Conservation (phyloP, 2,329 filamentous ascomycete species). For the Blastomyces gilchristii region DNA sequence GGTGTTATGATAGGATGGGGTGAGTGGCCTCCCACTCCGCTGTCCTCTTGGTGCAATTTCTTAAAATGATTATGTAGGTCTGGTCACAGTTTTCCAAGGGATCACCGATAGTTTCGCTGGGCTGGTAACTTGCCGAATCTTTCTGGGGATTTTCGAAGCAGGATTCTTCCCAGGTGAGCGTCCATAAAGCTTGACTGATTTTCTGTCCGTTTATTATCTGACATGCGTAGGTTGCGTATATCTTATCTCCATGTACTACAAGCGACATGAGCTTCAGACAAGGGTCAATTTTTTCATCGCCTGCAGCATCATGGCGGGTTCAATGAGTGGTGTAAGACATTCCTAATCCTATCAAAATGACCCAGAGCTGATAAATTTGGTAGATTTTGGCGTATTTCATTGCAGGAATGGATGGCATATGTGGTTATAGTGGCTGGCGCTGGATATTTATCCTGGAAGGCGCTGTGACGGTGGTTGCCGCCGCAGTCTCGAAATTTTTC, state of each 20-base stretch:
- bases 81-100: slow-evolving; percentile 37
- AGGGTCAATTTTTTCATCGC: slow-evolving; percentile 28
- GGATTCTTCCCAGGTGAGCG: slow-evolving; percentile 29
- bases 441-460: slow-evolving; percentile 45
- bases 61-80: slow-evolving; percentile 20
- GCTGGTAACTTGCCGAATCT: slow-evolving; percentile 28
- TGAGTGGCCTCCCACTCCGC: slow-evolving; percentile 12
- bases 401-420: slow-evolving; percentile 31
- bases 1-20: slow-evolving; percentile 36
- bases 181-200: neutral
- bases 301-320: slow-evolving; percentile 31
- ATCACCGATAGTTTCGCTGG: slow-evolving; percentile 33
- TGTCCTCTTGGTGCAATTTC: neutral
- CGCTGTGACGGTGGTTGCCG: slow-evolving; percentile 38
- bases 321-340: slow-evolving; percentile 29
- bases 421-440: slow-evolving; percentile 33
- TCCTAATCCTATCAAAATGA: neutral
- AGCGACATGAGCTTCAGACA: slow-evolving; percentile 34
- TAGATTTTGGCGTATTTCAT: slow-evolving; percentile 36
- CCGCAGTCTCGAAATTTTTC: slow-evolving; percentile 42
- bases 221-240: slow-evolving; percentile 23
- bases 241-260: slow-evolving; percentile 31
- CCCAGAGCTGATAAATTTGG: neutral
- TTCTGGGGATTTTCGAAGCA: slow-evolving; percentile 31
- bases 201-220: neutral